Conservation (phyloP, 1,284 basidiomycete genomes). For the Fomitopsis betulina region DNA sequence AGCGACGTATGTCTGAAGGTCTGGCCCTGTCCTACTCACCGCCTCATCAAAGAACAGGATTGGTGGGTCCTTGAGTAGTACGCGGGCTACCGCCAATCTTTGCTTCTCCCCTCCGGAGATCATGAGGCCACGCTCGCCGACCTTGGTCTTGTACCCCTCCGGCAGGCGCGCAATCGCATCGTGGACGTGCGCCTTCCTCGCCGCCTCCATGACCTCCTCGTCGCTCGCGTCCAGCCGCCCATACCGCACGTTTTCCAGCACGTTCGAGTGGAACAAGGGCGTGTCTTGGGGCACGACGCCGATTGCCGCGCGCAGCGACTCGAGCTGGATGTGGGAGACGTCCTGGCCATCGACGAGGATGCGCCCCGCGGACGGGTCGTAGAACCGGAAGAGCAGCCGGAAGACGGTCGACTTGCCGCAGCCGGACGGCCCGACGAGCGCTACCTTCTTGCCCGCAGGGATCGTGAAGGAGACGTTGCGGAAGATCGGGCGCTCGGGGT, state of each 20-base stretch:
- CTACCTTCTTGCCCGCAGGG: constrained; percentile 75
- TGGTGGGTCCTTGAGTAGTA: constrained; percentile 82
- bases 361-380: constrained; percentile 72
- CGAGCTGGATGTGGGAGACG: constrained; percentile 81
- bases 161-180: constrained; percentile 77
- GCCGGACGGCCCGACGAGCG: constrained; percentile 79
- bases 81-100: constrained; percentile 82
- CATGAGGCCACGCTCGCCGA: constrained; percentile 80
- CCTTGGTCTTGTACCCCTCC: constrained; percentile 75
- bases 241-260: constrained; percentile 74
- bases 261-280: constrained; percentile 80
- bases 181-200: constrained; percentile 78
- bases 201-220: constrained; percentile 71
- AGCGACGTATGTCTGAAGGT: not conserved
- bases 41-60: constrained; percentile 83
- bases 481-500: constrained; percentile 68
- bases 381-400: constrained; percentile 85
- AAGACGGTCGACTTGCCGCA: constrained; percentile 81
- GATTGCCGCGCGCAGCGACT: constrained; percentile 72
- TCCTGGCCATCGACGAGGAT: constrained; percentile 83
- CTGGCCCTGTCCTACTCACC: constrained; percentile 32
- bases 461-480: constrained; percentile 81
- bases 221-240: constrained; percentile 64
- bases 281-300: constrained; percentile 82
- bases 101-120: constrained; percentile 83